Evolutionary conservation across 192 early-diverging fungal genomes (phyloP).

Genomic region (Spizellomyces punctatus): DNA sequence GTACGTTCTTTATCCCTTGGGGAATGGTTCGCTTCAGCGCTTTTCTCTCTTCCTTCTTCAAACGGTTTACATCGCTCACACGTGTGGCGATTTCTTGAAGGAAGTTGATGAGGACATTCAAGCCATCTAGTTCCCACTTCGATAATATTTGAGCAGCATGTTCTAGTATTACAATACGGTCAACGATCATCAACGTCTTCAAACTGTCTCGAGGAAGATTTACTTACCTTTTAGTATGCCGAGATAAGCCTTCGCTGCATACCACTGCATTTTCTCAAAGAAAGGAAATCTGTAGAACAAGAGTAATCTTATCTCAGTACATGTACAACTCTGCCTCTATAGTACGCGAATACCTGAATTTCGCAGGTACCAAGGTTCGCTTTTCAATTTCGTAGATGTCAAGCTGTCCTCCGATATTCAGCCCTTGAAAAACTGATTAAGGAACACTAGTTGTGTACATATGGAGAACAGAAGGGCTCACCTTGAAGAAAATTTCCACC

Average conservation of each 20-base stretch:
- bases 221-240: conserved; percentile 52
- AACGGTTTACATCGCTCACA: conserved; percentile 24
- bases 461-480: neutral
- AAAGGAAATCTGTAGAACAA: conserved; percentile 64
- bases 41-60: conserved; percentile 35
- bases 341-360: conserved; percentile 58
- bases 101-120: conserved; percentile 52
- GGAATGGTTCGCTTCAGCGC: conserved; percentile 30
- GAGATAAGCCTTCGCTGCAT: conserved; percentile 67
- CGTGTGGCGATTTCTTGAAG: conserved; percentile 27
- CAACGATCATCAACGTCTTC: too few species aligned
- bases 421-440: conserved; percentile 9
- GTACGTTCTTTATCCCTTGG: conserved; percentile 42
- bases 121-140: conserved; percentile 59
- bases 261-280: conserved; percentile 85
- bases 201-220: neutral
- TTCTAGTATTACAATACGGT: too few species aligned
- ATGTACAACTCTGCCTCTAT: neutral
- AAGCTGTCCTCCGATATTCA: conserved; percentile 74
- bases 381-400: conserved; percentile 75
- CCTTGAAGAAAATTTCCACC: conserved; percentile 94
- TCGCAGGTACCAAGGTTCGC: conserved; percentile 73
- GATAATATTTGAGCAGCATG: conserved; percentile 32
- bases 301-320: too few species aligned
- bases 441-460: neutral